Conservation (phyloP, 768 basidiomycete species). For the Suillus lakei region DNA sequence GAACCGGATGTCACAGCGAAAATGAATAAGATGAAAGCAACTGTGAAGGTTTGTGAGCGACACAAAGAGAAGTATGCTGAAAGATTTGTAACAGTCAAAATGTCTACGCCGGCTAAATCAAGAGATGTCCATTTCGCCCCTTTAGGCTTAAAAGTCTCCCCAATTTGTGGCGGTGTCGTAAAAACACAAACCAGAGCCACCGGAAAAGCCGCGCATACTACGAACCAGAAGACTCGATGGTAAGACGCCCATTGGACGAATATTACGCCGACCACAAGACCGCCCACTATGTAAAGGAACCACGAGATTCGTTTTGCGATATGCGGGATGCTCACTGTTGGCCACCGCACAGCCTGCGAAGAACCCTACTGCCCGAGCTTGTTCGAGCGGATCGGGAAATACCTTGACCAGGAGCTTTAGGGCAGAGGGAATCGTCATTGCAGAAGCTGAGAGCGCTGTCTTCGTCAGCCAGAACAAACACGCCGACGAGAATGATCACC, state of each 20-base stretch:
- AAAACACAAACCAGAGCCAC: slow-evolving; percentile 36
- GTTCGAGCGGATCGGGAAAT: slow-evolving; percentile 50
- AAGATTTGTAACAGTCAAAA: slow-evolving; percentile 36
- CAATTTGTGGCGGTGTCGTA: slow-evolving; percentile 36
- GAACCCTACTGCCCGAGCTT: slow-evolving; percentile 52
- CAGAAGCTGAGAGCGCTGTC: slow-evolving; percentile 39
- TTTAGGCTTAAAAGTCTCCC: neutral
- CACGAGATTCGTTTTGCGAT: neutral
- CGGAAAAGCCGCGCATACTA: slow-evolving; percentile 42
- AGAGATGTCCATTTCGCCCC: slow-evolving; percentile 33
- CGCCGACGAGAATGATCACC: slow-evolving; percentile 29
- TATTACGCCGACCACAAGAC: slow-evolving; percentile 46
- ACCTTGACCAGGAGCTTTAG: slow-evolving; percentile 53
- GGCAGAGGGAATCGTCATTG: slow-evolving; percentile 55
- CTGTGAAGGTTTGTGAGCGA: slow-evolving; percentile 9
- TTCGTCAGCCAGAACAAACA: slow-evolving; percentile 4
- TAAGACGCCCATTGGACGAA: slow-evolving; percentile 46
- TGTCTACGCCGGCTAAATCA: slow-evolving; percentile 43
- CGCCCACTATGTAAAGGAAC: slow-evolving; percentile 34
- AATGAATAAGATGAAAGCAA: slow-evolving; percentile 37
- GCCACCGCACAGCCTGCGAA: slow-evolving; percentile 52
- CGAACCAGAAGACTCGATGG: slow-evolving; percentile 56
- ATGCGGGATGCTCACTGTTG: slow-evolving; percentile 36
- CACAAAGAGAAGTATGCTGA: neutral
- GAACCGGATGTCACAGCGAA: slow-evolving; percentile 51